These are phyloP conservation scores for Arabidopsis suecica DNA, from an alignment of 345 rosid species.

Conservation along the genomic window DNA sequence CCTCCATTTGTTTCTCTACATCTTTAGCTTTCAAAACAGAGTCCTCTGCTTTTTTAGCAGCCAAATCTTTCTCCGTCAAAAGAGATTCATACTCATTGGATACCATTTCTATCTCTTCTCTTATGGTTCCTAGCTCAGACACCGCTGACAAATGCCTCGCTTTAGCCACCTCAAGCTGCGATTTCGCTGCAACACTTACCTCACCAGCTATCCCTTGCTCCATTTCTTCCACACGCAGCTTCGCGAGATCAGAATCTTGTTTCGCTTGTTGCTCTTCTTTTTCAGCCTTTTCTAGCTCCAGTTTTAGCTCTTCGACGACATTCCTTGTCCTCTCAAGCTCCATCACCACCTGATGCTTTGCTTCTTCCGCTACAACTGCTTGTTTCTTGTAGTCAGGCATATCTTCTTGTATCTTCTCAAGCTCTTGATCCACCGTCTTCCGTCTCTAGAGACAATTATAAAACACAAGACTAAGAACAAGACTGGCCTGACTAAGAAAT, in stretches of 20 bases:
- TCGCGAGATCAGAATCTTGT: conserved; percentile 91
- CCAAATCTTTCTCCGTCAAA: conserved; percentile 62
- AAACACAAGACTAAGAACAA: not conserved
- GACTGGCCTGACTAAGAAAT: not conserved
- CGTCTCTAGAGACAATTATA: conserved; percentile 54
- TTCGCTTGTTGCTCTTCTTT: conserved; percentile 92
- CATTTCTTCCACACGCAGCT: conserved; percentile 86
- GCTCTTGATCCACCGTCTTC: conserved; percentile 76
- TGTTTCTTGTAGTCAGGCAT: conserved; percentile 66
- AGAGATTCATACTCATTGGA: conserved; percentile 59
- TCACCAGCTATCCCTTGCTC: conserved; percentile 90
- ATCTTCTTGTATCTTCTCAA: conserved; percentile 70
- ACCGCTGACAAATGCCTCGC: conserved; percentile 76
- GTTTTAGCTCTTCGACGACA: conserved; percentile 73
- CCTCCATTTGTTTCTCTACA: conserved; percentile 79
- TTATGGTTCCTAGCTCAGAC: conserved; percentile 69
- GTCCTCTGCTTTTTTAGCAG: conserved; percentile 69
- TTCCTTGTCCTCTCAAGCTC: conserved; percentile 81
- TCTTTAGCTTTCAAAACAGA: conserved; percentile 70
- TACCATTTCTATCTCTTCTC: conserved; percentile 66
- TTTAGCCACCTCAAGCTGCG: conserved; percentile 93
- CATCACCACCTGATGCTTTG: conserved; percentile 58
- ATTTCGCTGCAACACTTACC: conserved; percentile 80
- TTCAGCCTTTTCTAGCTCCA: conserved; percentile 83
- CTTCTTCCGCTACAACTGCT: conserved; percentile 67